Percentiles rank a stretch among this genome's conserved stretches.
phyloP scores from a whole-genome alignment of 148 eudicot genomes.

The Chenopodium suecicum region DNA sequence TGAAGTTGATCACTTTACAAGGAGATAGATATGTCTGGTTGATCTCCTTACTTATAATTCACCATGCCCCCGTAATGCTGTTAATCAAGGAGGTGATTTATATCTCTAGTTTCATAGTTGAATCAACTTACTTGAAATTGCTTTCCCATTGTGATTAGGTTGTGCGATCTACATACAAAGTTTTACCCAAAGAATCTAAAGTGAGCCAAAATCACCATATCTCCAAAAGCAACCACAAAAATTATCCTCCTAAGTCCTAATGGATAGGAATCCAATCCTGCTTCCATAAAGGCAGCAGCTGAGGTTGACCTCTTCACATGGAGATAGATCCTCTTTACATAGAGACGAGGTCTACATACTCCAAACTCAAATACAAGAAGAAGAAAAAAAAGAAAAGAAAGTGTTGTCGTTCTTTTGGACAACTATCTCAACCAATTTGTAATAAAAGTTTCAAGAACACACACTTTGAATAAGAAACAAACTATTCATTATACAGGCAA shows the following conservation, averaged over 20 bases:
- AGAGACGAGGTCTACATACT: too few species aligned
- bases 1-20: neutral
- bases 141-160: neutral
- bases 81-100: neutral
- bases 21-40: neutral
- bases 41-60: too few species aligned
- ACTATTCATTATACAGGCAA: neutral
- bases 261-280: neutral
- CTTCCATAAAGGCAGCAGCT: neutral
- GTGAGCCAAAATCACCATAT: neutral
- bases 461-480: too few species aligned
- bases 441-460: too few species aligned
- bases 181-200: neutral
- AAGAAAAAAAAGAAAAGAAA: too few species aligned
- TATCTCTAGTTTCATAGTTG: neutral
- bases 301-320: neutral
- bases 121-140: neutral
- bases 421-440: neutral
- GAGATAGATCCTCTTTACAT: too few species aligned
- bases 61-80: neutral
- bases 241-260: neutral
- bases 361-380: neutral
- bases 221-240: neutral
- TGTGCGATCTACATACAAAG: neutral
- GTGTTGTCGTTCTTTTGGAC: neutral